Percentiles rank a stretch among this genome's conserved stretches.
phyloP scores from a whole-genome alignment of 306 rosid genomes.

The Medicago truncatula region MtrunA17r5.0-ANR NC_053046.1:41241501-41242000 shows the following conservation, averaged over 20 bases:
- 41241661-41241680: neutral
- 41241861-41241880: too few species aligned
- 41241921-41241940: too few species aligned
- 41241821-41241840: constrained; percentile 12
- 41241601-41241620: constrained; percentile 36
- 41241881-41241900: too few species aligned
- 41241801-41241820: constrained; percentile 21
- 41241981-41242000: too few species aligned
- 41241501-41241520: constrained; percentile 31
- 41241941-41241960: too few species aligned
- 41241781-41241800: neutral
- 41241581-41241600: constrained; percentile 42
- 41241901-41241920: too few species aligned
- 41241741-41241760: neutral
- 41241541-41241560: constrained; percentile 40
- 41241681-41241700: constrained; percentile 26
- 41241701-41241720: constrained; percentile 21
- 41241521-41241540: constrained; percentile 37
- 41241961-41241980: too few species aligned
- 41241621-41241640: constrained; percentile 29
- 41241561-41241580: constrained; percentile 45
- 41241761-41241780: neutral
- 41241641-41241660: neutral
- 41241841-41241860: too few species aligned
- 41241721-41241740: constrained; percentile 17